Base-by-base conservation (phyloP, 164 flowering plant species). In the Dillenia suffruticosa region DNA sequence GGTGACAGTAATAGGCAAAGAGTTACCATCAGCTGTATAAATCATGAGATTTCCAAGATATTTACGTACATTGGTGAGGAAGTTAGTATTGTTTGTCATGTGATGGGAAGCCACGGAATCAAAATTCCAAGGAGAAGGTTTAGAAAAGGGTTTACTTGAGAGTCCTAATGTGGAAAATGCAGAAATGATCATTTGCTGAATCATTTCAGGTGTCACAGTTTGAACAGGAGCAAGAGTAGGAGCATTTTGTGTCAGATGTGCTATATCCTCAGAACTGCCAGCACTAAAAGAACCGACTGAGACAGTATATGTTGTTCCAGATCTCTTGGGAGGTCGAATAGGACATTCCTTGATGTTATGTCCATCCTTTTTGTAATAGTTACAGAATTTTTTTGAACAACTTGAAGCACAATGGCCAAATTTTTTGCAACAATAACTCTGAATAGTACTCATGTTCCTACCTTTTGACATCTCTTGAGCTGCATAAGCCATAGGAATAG, bases 31-130 rank as follows among this genome's bases (percentile, higher is more conserved):
- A 14, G 45, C 56, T 12, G 60, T 58, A 8, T 17, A 11, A 58
- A 46, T 16, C 12, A 16, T 12, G 1, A 47, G 0, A 17, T 16
- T 46, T 9, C 14, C 3, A 46, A 1, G 22, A 19, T 19, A 19
- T 6, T 16, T 16, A 12, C 47, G 0, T 10, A 47, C 51, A 58
- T 58, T 46, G 6, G 4, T 7, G 14, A 58, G 26, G 6, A 6
- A 7, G 0, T 9, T 9, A 8, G 51, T 0, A 10, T 24, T 15
- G 16, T 15, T 15, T 8, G 51, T 58, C 51, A 58, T 58, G 8
- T 66, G 58, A 51, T 58, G 13, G 51, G 63, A 66, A 44, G 69
- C 63, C 24, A 46, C 47, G 10, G 26, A 66, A 32, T 66, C 63
- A 45, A 66, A 32, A 17, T 12, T 47, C 70, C 49, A 61, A 47